Conservation (phyloP, 768 basidiomycete species). For the Cystofilobasidium capitatum region DNA sequence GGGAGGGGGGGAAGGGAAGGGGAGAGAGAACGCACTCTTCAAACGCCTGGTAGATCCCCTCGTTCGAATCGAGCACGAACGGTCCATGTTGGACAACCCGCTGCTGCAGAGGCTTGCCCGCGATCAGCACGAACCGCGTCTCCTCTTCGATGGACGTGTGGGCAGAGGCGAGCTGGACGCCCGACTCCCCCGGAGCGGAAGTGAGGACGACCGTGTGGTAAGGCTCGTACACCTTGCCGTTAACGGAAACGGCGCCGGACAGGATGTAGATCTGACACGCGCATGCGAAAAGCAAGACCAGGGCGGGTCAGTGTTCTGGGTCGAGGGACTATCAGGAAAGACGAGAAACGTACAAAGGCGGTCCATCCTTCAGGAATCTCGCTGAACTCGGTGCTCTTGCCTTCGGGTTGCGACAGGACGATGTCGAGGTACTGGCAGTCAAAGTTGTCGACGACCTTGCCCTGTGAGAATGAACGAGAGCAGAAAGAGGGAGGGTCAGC, state of each 20-base stretch:
- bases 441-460: constrained; percentile 91
- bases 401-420: constrained; percentile 1
- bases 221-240: constrained; percentile 46
- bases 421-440: constrained; percentile 55
- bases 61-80: constrained; percentile 64
- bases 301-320: background rate
- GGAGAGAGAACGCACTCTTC: constrained; percentile 55
- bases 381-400: constrained; percentile 2
- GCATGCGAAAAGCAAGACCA: background rate
- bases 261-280: constrained; percentile 45
- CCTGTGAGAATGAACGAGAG: constrained; percentile 43
- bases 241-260: constrained; percentile 56
- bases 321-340: background rate
- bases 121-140: constrained; percentile 67
- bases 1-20: background rate
- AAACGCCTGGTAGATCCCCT: constrained; percentile 73
- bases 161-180: constrained; percentile 51
- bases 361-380: constrained; percentile 59
- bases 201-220: constrained; percentile 83
- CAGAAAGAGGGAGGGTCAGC: background rate
- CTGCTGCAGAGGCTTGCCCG: constrained; percentile 83
- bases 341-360: constrained; percentile 45
- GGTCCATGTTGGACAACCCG: constrained; percentile 50
- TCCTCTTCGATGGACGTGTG: constrained; percentile 43
- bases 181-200: constrained; percentile 50